Evolutionary conservation across 2,329 filamentous ascomycete genomes (phyloP).

Genomic region (Raffaelea albimanens): DNA sequence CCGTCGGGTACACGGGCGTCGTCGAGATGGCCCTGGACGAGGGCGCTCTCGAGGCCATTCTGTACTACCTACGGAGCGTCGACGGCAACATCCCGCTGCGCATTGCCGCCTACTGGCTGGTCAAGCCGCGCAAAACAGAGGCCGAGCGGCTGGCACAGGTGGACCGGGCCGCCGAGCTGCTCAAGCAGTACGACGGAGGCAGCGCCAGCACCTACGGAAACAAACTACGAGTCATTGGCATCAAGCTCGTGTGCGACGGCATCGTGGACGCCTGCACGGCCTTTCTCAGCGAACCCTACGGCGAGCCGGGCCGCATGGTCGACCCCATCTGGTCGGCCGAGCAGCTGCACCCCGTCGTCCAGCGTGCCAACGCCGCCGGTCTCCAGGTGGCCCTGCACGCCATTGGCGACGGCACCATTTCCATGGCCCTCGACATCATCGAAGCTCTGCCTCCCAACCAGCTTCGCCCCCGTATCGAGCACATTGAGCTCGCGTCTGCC

Average conservation of each 20-base stretch:
- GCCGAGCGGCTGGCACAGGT: slow-evolving; percentile 38
- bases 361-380: slow-evolving; percentile 39
- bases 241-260: slow-evolving; percentile 58
- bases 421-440: slow-evolving; percentile 47
- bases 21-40: slow-evolving; percentile 54
- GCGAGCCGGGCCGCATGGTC: slow-evolving; percentile 23
- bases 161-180: slow-evolving; percentile 38
- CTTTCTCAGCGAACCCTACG: slow-evolving; percentile 49
- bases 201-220: slow-evolving; percentile 30
- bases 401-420: slow-evolving; percentile 52
- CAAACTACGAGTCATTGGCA: slow-evolving; percentile 45
- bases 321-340: slow-evolving; percentile 45
- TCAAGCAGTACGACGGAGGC: slow-evolving; percentile 22
- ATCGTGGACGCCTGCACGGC: slow-evolving; percentile 58
- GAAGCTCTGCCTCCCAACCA: slow-evolving; percentile 23
- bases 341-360: slow-evolving; percentile 43
- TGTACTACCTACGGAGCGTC: slow-evolving; percentile 22
- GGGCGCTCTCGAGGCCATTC: slow-evolving; percentile 40
- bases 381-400: slow-evolving; percentile 57
- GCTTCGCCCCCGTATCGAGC: slow-evolving; percentile 53
- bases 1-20: slow-evolving; percentile 42
- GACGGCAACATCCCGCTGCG: slow-evolving; percentile 28
- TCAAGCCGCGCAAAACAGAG: slow-evolving; percentile 34
- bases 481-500: slow-evolving; percentile 48
- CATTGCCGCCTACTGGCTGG: slow-evolving; percentile 47